Evolutionary conservation across 202 grass and related monocot species (phyloP).

Genomic region (Hordeum pubiflorum): DNA sequence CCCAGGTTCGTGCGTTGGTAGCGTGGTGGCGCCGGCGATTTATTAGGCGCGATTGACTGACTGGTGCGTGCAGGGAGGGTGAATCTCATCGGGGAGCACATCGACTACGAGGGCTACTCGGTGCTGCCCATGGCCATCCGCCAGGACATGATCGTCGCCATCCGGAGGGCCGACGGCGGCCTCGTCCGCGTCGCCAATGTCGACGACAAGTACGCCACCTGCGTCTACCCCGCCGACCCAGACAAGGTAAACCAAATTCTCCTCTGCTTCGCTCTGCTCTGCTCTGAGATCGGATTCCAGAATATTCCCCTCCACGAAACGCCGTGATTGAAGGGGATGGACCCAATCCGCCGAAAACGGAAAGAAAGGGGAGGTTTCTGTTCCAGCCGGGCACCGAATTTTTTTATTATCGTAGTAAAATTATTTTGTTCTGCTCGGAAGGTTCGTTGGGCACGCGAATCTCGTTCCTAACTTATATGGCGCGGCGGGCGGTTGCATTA

Average conservation of each 20-base stretch:
- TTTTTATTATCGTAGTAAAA: not conserved
- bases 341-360: not conserved
- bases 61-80: slow-evolving; percentile 56
- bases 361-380: not conserved
- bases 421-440: not conserved
- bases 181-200: slow-evolving; percentile 83
- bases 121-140: slow-evolving; percentile 98
- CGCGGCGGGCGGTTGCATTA: slow-evolving; percentile 16
- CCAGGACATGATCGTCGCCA: slow-evolving; percentile 94
- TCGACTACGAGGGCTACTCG: slow-evolving; percentile 95
- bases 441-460: not conserved
- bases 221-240: slow-evolving; percentile 78
- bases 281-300: not conserved
- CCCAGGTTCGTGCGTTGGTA: slow-evolving; percentile 37
- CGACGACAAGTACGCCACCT: slow-evolving; percentile 72
- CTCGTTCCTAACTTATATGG: not conserved
- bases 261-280: not conserved
- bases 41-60: not conserved
- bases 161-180: slow-evolving; percentile 36
- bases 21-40: not conserved
- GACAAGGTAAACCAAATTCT: slow-evolving; percentile 43
- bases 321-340: not conserved
- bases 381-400: not conserved
- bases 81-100: slow-evolving; percentile 97
- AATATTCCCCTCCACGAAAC: not conserved